These are phyloP conservation scores for Ceratobasidium sp. DNA, from an alignment of 1,284 basidiomycete species.

Conservation along the genomic window DNA sequence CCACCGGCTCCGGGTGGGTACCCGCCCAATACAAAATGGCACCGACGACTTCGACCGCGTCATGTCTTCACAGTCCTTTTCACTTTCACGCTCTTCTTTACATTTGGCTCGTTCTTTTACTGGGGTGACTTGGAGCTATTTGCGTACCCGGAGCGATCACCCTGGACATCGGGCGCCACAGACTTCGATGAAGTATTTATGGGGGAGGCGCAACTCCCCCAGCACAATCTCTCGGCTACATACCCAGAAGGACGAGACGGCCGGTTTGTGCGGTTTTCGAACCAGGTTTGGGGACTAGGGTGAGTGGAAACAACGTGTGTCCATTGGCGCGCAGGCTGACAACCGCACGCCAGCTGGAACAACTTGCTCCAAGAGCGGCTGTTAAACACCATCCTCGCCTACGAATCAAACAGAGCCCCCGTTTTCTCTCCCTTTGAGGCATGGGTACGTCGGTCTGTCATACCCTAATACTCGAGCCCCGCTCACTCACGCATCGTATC, in stretches of 20 bases:
- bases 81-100: constrained; percentile 2
- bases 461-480: neutral
- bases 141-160: neutral
- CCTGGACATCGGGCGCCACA: constrained; percentile 25
- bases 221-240: constrained; percentile 43
- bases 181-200: constrained; percentile 40
- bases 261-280: constrained; percentile 41
- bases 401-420: constrained; percentile 47
- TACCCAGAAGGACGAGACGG: constrained; percentile 47
- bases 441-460: constrained; percentile 25
- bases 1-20: constrained; percentile 1
- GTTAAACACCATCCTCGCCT: constrained; percentile 50
- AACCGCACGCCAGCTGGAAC: constrained; percentile 63
- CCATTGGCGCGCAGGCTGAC: neutral
- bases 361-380: constrained; percentile 68
- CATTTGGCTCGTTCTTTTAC: constrained; percentile 27
- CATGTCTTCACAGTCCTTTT: neutral
- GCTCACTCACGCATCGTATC: neutral
- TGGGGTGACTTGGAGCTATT: constrained; percentile 20
- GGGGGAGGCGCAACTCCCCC: constrained; percentile 46
- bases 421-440: constrained; percentile 45
- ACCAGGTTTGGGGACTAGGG: constrained; percentile 46
- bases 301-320: constrained; percentile 7
- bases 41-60: constrained; percentile 18
- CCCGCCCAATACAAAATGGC: constrained; percentile 15